A percentile compares a stretch with the other conserved stretches of the same genome.
Evolutionary conservation across 2,329 filamentous ascomycete genomes (phyloP).

Genomic region (Diplodia corticola): DNA sequence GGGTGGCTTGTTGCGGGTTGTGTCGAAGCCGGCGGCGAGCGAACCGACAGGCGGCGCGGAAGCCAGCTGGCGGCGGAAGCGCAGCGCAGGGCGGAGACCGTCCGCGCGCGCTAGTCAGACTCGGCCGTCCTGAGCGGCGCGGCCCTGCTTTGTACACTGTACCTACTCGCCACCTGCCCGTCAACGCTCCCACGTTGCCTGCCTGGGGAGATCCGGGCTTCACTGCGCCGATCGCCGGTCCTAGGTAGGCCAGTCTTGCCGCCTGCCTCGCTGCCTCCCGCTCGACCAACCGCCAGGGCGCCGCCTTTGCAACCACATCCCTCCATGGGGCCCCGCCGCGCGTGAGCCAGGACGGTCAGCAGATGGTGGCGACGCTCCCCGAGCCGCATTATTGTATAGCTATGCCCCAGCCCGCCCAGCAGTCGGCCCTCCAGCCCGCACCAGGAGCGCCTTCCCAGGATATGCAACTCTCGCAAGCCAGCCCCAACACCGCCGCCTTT

Average conservation of each 20-base stretch:
- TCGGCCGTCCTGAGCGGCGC: background rate
- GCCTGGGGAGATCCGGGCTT: conserved; percentile 15
- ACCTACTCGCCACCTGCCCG: background rate
- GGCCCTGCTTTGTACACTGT: background rate
- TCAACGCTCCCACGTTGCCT: conserved; percentile 8
- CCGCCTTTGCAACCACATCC: conserved; percentile 7
- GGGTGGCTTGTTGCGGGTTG: background rate
- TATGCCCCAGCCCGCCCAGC: background rate
- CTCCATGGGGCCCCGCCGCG: conserved; percentile 21
- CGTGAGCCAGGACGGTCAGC: conserved; percentile 8
- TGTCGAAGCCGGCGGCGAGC: background rate
- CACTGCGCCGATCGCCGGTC: conserved; percentile 13
- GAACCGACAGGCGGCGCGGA: conserved; percentile 10
- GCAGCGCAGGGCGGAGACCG: background rate
- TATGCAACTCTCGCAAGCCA: conserved; percentile 10
- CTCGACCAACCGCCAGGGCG: background rate
- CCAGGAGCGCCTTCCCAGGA: background rate
- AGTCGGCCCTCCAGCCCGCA: background rate
- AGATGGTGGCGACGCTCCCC: conserved; percentile 15
- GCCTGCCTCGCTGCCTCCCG: background rate
- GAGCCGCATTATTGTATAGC: conserved; percentile 18
- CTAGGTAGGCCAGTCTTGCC: background rate
- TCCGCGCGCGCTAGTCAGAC: background rate
- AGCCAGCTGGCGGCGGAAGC: conserved; percentile 1
- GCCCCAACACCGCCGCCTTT: background rate